A percentile compares a stretch with the other conserved stretches of the same genome.
Conservation (phyloP, 768 basidiomycete species). For the Kwoniella europaea region DNA sequence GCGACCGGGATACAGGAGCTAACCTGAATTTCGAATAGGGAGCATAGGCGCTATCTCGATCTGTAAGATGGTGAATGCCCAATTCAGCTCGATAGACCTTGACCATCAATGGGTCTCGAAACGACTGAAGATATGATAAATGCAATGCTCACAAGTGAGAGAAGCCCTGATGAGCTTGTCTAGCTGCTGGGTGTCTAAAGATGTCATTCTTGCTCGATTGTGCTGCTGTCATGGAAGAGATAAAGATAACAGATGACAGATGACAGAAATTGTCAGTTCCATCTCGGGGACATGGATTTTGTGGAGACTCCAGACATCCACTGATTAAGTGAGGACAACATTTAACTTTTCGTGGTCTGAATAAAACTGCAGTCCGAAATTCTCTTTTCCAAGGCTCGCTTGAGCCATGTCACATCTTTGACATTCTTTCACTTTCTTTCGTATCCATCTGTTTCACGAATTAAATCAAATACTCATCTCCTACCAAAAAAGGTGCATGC, state of each 20-base stretch:
- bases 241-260: neutral
- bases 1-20: slow-evolving; percentile 6
- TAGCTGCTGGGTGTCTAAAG: slow-evolving; percentile 11
- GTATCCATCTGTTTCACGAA: too few relatives aligned
- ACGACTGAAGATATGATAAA: neutral
- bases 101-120: too few relatives aligned
- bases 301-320: neutral
- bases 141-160: slow-evolving; percentile 29
- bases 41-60: slow-evolving; percentile 69
- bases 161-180: slow-evolving; percentile 44
- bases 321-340: neutral
- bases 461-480: too few relatives aligned
- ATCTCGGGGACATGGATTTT: neutral
- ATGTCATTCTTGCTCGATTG: neutral
- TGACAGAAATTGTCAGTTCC: neutral
- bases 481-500: slow-evolving; percentile 22
- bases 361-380: neutral
- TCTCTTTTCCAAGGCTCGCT: neutral
- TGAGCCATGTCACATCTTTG: neutral
- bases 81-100: neutral
- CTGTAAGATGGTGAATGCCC: slow-evolving; percentile 32
- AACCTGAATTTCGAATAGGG: slow-evolving; percentile 86
- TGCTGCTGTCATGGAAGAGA: too few relatives aligned
- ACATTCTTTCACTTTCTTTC: slow-evolving; percentile 18
- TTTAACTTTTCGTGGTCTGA: neutral